Base-by-base conservation (phyloP, 768 basidiomycete genomes). In the Macrolepiota dolichaula region DNA sequence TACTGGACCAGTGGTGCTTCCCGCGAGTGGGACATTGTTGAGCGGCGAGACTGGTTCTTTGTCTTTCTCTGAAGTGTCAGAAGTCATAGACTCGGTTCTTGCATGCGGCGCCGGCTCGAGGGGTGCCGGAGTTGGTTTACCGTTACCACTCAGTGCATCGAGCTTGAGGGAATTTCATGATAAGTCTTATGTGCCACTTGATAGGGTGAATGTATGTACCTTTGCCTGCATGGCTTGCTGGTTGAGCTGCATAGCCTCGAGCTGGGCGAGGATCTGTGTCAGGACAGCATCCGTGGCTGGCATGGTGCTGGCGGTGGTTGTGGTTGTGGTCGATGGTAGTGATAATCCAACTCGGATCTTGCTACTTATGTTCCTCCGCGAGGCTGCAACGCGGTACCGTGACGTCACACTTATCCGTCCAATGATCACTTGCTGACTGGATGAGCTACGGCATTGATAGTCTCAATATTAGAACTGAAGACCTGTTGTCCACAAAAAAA, bases 201-300 rank as follows among this genome's bases (percentile, higher is more conserved):
- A 52, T 22, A 7, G 25, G 36, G 13, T 0, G 22, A 51, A n/a
- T 42, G 49, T 17, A 62, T 65, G 44, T 65, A 92, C 91, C 81
- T 94, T 91, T 24, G 89, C 86, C 65, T 92, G 88, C 68, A 94
- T 77, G 0, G 85, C 80, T 72, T 92, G 89, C 70, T 94, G 91
- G 52, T 85, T 85, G 51, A 87, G 73, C 71, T 91, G 88, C 68
- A 94, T 78, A 3, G 83, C 77, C 65, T 88, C 80, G 56, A 94
- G 82, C 73, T 88, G 87, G 5, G 77, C 74, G 9, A 93, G 79
- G 58, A 94, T 93, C 71, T 92, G 88, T 0, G 81, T 80, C 51
- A 94, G 76, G 6, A 87, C 72, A 12, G 85, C 84, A 61, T 90
- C 87, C 54, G 81, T 76, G 11, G 70, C 69, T 1, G 79, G 60